A percentile compares a stretch with the other conserved stretches of the same genome.
Conservation (phyloP, 768 basidiomycete genomes). For the Termitomyces sp. region DNA sequence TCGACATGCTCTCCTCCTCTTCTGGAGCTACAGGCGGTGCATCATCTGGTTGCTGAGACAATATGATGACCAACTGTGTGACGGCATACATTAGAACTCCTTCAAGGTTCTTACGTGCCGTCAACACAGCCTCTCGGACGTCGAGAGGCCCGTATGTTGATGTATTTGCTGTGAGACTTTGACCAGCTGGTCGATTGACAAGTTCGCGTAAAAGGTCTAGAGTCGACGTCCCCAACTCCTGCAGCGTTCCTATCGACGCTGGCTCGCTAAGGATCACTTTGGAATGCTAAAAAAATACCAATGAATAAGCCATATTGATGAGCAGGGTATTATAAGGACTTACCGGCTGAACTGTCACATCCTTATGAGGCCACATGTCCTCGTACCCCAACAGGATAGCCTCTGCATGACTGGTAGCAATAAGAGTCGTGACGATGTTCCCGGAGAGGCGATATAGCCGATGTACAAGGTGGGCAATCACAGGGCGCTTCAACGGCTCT, state of each 20-base stretch:
- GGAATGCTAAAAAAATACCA: constrained; percentile 52
- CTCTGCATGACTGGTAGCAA: constrained; percentile 68
- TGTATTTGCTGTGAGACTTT: constrained; percentile 38
- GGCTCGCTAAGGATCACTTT: constrained; percentile 81
- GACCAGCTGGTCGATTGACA: constrained; percentile 53
- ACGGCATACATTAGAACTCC: constrained; percentile 63
- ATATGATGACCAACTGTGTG: constrained; percentile 77
- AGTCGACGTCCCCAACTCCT: constrained; percentile 79
- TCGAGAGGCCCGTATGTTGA: constrained; percentile 33
- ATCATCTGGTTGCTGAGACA: constrained; percentile 69
- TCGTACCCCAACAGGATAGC: constrained; percentile 55
- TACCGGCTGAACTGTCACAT: constrained; percentile 71
- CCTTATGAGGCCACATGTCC: constrained; percentile 68
- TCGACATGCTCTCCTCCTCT: constrained; percentile 36
- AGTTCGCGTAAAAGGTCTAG: constrained; percentile 71
- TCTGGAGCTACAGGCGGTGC: constrained; percentile 24
- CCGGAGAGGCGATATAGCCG: constrained; percentile 66
- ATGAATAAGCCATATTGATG: neutral
- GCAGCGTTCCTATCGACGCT: constrained; percentile 78
- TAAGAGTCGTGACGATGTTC: constrained; percentile 64
- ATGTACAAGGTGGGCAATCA: constrained; percentile 68
- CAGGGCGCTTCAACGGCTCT: constrained; percentile 66
- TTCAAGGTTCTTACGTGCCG: constrained; percentile 61
- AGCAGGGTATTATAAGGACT: constrained; percentile 19
- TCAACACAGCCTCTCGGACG: constrained; percentile 53